Percentiles rank a stretch among this genome's conserved stretches.
Evolutionary conservation across 139 green algal species (phyloP).

Genomic region (Nannochloris sp.): DNA sequence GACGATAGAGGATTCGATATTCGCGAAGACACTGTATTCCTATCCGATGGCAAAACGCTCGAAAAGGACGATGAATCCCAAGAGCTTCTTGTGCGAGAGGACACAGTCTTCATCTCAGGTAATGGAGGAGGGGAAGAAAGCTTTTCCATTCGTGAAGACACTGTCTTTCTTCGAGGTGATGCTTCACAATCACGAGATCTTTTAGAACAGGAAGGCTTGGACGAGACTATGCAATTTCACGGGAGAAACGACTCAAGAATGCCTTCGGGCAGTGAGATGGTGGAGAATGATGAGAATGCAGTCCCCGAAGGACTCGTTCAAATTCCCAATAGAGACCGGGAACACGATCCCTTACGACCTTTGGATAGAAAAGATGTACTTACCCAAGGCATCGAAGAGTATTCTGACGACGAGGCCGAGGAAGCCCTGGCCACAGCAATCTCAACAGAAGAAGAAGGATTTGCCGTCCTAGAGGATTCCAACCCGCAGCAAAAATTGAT

Average conservation of each 20-base stretch:
- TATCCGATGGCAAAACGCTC: background rate
- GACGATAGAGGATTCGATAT: background rate
- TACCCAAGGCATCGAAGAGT: background rate
- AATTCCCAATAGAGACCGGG: background rate
- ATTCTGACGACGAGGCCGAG: conserved; percentile 10
- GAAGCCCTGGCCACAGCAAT: conserved; percentile 3
- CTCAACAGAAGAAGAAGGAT: background rate
- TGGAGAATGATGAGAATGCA: background rate
- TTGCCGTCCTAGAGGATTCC: conserved; percentile 10
- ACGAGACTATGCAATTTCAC: background rate
- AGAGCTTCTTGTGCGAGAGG: conserved; percentile 6
- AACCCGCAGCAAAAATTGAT: conserved; percentile 5
- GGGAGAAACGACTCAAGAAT: no score
- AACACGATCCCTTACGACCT: background rate
- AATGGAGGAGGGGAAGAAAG: background rate
- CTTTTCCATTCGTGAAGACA: conserved; percentile 9
- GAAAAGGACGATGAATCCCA: background rate
- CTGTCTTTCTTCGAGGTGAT: conserved; percentile 1
- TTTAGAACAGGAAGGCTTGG: background rate
- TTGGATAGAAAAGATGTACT: background rate
- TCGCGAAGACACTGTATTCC: conserved; percentile 12
- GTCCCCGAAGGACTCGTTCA: background rate
- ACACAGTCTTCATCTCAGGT: conserved; percentile 9
- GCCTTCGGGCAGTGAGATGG: background rate
- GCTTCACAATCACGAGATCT: background rate